phyloP scores from a whole-genome alignment of 768 basidiomycete genomes.

The Suillus lakei region DNA sequence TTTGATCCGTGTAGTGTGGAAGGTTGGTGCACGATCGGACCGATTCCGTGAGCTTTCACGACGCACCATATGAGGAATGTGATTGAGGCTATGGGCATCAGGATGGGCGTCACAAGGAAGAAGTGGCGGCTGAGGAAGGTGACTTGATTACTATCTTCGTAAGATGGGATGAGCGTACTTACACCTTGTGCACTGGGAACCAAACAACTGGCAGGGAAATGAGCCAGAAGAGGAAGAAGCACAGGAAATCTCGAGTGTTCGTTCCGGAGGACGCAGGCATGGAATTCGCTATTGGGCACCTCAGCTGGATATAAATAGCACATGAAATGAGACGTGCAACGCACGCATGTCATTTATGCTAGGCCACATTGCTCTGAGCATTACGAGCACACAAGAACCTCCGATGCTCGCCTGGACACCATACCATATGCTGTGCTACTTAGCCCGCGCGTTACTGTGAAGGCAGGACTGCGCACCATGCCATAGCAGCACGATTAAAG shows the following conservation, averaged over 20 bases:
- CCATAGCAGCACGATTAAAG: conserved; percentile 76
- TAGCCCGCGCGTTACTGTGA: conserved; percentile 20
- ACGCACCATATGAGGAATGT: conserved; percentile 82
- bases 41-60: conserved; percentile 76
- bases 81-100: conserved; percentile 72
- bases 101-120: conserved; percentile 78
- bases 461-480: conserved; percentile 53
- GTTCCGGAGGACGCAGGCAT: conserved; percentile 78
- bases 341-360: conserved; percentile 67
- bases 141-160: conserved; percentile 9
- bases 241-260: conserved; percentile 74
- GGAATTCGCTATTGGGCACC: conserved; percentile 55
- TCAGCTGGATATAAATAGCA: not conserved
- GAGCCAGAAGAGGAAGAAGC: conserved; percentile 89
- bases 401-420: conserved; percentile 84
- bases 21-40: conserved; percentile 72
- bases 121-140: conserved; percentile 61
- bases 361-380: conserved; percentile 81
- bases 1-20: conserved; percentile 66
- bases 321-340: conserved; percentile 28
- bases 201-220: conserved; percentile 79
- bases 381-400: conserved; percentile 75
- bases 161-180: conserved; percentile 30
- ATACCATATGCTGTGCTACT: conserved; percentile 64
- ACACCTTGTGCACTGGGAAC: conserved; percentile 86